These are phyloP conservation scores for Termitomyces sp. DNA, from an alignment of 1,284 basidiomycete genomes.

Conservation along the genomic window DNA sequence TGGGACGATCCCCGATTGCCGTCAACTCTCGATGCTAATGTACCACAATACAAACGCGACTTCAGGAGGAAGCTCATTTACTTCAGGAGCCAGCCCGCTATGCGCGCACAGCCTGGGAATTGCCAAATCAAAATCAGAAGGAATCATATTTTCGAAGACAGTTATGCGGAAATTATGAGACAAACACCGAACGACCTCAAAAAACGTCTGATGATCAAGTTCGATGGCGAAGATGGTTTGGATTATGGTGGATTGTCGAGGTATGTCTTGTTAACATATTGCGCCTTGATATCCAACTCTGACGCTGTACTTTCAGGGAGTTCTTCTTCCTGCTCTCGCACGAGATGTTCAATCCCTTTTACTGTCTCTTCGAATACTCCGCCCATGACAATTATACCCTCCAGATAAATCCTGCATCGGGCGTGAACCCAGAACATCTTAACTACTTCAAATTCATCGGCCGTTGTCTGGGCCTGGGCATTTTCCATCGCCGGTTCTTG, in stretches of 20 bases:
- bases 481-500: constrained; percentile 94
- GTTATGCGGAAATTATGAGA: constrained; percentile 94
- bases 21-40: constrained; percentile 79
- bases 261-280: constrained; percentile 35
- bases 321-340: constrained; percentile 91
- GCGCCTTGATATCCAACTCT: constrained; percentile 12
- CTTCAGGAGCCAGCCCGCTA: constrained; percentile 91
- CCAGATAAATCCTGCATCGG: constrained; percentile 92
- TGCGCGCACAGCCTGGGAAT: constrained; percentile 85
- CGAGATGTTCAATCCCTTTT: constrained; percentile 95
- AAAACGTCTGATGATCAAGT: constrained; percentile 96
- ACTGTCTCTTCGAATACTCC: constrained; percentile 95
- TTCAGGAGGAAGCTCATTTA: constrained; percentile 95
- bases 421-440: constrained; percentile 92
- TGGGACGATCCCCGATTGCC: constrained; percentile 95
- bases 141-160: constrained; percentile 93
- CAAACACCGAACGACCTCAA: constrained; percentile 92
- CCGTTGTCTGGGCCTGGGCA: constrained; percentile 84
- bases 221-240: constrained; percentile 93
- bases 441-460: constrained; percentile 99
- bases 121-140: constrained; percentile 93
- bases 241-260: constrained; percentile 93
- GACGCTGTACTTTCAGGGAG: constrained; percentile 39
- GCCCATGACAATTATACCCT: constrained; percentile 96
- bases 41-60: constrained; percentile 96